Conservation (phyloP, 2,329 filamentous ascomycete genomes). For the Aspergillus quadricinctus region DNA sequence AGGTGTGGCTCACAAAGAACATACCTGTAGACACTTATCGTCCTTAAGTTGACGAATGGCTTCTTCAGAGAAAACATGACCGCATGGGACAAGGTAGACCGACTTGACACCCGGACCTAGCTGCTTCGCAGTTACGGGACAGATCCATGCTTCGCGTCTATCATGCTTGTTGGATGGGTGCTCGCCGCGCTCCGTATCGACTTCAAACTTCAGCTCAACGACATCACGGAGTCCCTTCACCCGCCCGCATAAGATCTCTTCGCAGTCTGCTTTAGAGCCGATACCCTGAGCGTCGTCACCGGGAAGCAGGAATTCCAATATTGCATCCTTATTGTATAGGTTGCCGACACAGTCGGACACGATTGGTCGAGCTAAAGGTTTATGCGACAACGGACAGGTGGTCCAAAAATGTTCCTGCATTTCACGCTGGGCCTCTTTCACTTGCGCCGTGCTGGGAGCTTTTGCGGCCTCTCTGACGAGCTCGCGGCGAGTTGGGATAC, state of each 20-base stretch:
- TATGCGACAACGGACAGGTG: slow-evolving; percentile 79
- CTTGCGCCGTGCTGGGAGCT: slow-evolving; percentile 72
- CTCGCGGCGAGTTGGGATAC: slow-evolving; percentile 91
- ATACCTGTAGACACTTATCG: slow-evolving; percentile 56
- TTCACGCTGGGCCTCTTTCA: slow-evolving; percentile 84
- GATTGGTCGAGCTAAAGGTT: slow-evolving; percentile 66
- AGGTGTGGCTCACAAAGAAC: slow-evolving; percentile 7
- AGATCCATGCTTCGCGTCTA: slow-evolving; percentile 63
- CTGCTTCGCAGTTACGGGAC: slow-evolving; percentile 82
- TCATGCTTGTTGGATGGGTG: slow-evolving; percentile 37
- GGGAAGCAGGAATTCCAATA: slow-evolving; percentile 65
- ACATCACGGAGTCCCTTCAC: slow-evolving; percentile 82
- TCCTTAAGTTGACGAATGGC: slow-evolving; percentile 75
- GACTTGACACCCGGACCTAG: slow-evolving; percentile 74
- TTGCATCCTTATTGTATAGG: slow-evolving; percentile 91
- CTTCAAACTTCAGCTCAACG: slow-evolving; percentile 75
- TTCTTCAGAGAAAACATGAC: slow-evolving; percentile 85
- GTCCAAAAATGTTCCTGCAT: slow-evolving; percentile 82
- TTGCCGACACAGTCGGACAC: slow-evolving; percentile 81
- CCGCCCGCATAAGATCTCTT: slow-evolving; percentile 55
- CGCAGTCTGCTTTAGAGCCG: slow-evolving; percentile 55
- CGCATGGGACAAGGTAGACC: slow-evolving; percentile 90
- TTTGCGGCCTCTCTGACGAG: slow-evolving; percentile 91
- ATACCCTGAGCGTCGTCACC: slow-evolving; percentile 52
- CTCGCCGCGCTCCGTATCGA: slow-evolving; percentile 40